Evolutionary conservation across 768 basidiomycete species (phyloP).

Genomic region (Lyophyllum atratum): DNA sequence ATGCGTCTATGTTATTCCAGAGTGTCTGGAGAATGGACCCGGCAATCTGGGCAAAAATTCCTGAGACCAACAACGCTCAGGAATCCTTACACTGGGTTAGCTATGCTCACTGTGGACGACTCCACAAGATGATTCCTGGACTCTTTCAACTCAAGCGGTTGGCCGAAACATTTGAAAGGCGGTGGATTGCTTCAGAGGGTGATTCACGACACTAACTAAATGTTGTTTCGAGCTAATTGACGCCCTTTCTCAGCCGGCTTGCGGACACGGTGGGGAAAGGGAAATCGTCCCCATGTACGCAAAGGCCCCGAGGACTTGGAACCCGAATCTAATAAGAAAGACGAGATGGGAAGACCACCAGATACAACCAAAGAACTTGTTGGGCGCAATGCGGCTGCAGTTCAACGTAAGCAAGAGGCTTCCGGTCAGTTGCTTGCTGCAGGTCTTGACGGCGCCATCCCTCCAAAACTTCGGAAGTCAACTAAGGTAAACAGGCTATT

Average conservation of each 20-base stretch:
- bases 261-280: constrained; percentile 22
- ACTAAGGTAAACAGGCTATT: too few relatives aligned
- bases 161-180: constrained; percentile 21
- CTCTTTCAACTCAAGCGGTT: constrained; percentile 11
- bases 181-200: constrained; percentile 7
- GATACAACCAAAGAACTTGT: constrained; percentile 9
- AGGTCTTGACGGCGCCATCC: too few relatives aligned
- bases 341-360: constrained; percentile 21
- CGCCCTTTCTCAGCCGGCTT: constrained; percentile 15
- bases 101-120: constrained; percentile 24
- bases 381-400: background rate
- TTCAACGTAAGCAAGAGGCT: too few relatives aligned
- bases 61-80: constrained; percentile 27
- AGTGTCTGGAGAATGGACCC: constrained; percentile 23
- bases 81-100: constrained; percentile 27
- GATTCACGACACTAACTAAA: background rate
- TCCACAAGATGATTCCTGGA: constrained; percentile 4
- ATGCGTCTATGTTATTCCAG: constrained; percentile 15
- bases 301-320: constrained; percentile 3
- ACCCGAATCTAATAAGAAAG: constrained; percentile 25
- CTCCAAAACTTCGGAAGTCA: too few relatives aligned
- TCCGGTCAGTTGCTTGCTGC: too few relatives aligned
- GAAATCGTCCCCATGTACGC: constrained; percentile 21
- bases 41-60: constrained; percentile 31
- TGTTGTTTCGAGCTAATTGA: background rate